Conservation (phyloP, 495 filamentous ascomycete species). For the Penicillium egyptiacum region DNA sequence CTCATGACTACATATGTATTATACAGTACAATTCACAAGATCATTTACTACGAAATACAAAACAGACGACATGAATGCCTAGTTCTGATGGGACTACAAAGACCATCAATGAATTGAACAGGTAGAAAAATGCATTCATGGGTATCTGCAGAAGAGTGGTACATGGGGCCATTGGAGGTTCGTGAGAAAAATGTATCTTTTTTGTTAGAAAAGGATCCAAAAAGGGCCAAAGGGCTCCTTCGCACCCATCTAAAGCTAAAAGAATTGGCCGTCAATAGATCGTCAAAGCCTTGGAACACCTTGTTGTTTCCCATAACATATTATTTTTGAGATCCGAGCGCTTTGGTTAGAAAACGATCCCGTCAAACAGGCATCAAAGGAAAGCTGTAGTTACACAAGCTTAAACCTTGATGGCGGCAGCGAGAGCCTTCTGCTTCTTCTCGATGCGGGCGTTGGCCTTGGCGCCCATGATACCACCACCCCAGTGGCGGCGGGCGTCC, state of each 20-base stretch:
- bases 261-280: conserved; percentile 36
- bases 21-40: neutral
- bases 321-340: conserved; percentile 25
- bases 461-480: conserved; percentile 98
- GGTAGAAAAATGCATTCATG: conserved; percentile 51
- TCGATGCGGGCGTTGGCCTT: conserved; percentile 91
- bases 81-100: conserved; percentile 23
- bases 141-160: conserved; percentile 48
- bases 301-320: conserved; percentile 26
- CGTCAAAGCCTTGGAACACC: conserved; percentile 32
- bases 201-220: conserved; percentile 29
- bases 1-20: neutral
- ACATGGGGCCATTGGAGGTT: conserved; percentile 35
- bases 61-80: conserved; percentile 33
- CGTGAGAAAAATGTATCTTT: conserved; percentile 32
- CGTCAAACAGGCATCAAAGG: conserved; percentile 30
- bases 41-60: conserved; percentile 3
- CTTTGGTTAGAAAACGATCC: conserved; percentile 24
- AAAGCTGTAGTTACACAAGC: conserved; percentile 20
- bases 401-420: conserved; percentile 95
- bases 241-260: conserved; percentile 43
- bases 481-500: conserved; percentile 91
- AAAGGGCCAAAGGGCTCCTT: conserved; percentile 30
- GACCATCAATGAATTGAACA: conserved; percentile 27
- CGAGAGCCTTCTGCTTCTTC: conserved; percentile 96